Conservation (phyloP, 1,139 yeast species). For the Pichia sp. region DNA sequence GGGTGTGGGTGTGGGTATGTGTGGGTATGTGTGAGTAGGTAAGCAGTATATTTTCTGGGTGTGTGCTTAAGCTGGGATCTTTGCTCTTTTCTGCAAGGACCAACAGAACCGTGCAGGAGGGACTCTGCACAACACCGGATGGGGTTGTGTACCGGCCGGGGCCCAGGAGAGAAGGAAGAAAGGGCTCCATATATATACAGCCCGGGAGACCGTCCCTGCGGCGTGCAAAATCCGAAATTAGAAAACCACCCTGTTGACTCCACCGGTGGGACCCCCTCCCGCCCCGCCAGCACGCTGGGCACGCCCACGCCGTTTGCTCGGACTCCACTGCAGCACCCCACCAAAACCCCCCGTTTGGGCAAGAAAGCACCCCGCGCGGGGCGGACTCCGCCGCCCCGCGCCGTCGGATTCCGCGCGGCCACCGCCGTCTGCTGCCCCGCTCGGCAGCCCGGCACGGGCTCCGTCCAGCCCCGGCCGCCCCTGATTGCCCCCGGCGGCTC, state of each 20-base stretch:
- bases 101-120: no score
- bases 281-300: not conserved
- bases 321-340: not conserved
- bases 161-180: not conserved
- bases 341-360: not conserved
- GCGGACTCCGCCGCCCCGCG: no score
- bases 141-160: not conserved
- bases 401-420: no score
- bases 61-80: no score
- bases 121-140: not conserved
- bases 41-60: no score
- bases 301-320: not conserved
- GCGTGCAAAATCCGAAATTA: not conserved
- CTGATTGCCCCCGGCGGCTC: no score
- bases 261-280: not conserved
- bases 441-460: no score
- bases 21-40: not conserved
- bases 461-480: no score
- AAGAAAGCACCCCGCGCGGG: no score
- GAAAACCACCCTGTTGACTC: not conserved
- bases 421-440: no score
- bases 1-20: not conserved
- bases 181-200: not conserved
- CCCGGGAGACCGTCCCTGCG: not conserved
- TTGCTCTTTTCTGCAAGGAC: no score